These are phyloP conservation scores for Kwoniella sp. DNA, from an alignment of 768 basidiomycete species.

Conservation along the genomic window DNA sequence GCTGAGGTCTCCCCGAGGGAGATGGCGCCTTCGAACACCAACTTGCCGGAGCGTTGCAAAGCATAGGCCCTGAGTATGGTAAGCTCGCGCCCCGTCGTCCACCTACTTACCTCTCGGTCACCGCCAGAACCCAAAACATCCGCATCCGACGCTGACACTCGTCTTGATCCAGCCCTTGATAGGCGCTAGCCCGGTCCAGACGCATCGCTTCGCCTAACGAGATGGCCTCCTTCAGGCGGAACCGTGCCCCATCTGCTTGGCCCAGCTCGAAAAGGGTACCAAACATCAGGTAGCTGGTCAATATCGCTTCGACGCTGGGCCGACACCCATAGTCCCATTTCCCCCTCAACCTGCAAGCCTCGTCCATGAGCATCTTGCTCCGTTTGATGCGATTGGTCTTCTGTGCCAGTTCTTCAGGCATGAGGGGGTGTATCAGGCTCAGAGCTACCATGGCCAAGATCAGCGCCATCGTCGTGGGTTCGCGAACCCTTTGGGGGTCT, in stretches of 20 bases:
- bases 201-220: slow-evolving; percentile 26
- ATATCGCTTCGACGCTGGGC: slow-evolving; percentile 15
- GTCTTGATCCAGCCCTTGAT: slow-evolving; percentile 10
- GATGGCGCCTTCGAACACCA: neutral
- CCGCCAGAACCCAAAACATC: slow-evolving; percentile 34
- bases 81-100: neutral
- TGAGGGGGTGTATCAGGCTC: slow-evolving; percentile 30
- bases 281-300: slow-evolving; percentile 36
- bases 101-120: slow-evolving; percentile 32
- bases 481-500: slow-evolving; percentile 2
- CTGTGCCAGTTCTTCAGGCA: slow-evolving; percentile 17
- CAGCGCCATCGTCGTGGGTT: slow-evolving; percentile 18
- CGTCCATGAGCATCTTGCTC: slow-evolving; percentile 30
- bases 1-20: too few relatives aligned
- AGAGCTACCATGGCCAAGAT: slow-evolving; percentile 27
- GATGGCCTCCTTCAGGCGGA: slow-evolving; percentile 32
- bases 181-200: slow-evolving; percentile 13
- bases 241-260: slow-evolving; percentile 22
- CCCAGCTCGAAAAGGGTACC: slow-evolving; percentile 37
- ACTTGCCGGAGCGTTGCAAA: slow-evolving; percentile 25
- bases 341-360: slow-evolving; percentile 19
- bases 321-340: slow-evolving; percentile 25
- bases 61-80: slow-evolving; percentile 29
- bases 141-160: slow-evolving; percentile 24
- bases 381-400: slow-evolving; percentile 14